phyloP scores from a whole-genome alignment of 805 yeast genomes.

The Wickerhamiella slavikovae region DNA sequence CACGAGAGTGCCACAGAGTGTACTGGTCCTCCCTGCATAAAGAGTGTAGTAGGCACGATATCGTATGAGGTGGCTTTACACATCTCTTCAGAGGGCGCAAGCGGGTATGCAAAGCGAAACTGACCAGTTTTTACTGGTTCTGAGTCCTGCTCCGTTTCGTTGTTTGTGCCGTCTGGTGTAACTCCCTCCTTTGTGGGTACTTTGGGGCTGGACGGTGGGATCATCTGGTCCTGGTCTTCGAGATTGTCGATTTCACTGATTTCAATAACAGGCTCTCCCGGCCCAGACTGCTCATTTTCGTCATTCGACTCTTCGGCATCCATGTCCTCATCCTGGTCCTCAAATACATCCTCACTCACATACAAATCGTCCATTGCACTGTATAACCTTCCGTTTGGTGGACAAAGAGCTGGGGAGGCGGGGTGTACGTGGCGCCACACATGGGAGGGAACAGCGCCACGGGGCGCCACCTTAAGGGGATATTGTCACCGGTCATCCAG shows the following conservation, averaged over 20 bases:
- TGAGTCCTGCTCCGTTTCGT: slow-evolving; percentile 9
- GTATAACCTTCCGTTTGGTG: no score
- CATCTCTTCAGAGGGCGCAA: slow-evolving; percentile 24
- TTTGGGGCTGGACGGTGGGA: slow-evolving; percentile 5
- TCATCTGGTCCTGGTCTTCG: not conserved
- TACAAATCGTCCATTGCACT: no score
- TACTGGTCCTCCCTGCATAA: slow-evolving; percentile 61
- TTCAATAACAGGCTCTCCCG: no score
- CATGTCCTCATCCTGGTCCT: slow-evolving; percentile 23
- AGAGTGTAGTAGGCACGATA: slow-evolving; percentile 68
- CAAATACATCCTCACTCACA: slow-evolving; percentile 9
- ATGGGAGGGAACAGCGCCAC: no score
- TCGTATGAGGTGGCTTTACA: slow-evolving; percentile 36
- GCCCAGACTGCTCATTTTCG: no score
- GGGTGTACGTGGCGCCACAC: no score
- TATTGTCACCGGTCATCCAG: no score
- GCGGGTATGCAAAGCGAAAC: slow-evolving; percentile 6
- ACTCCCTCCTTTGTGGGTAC: slow-evolving; percentile 8
- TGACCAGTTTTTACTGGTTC: no score
- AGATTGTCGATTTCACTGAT: no score
- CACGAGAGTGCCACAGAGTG: slow-evolving; percentile 58
- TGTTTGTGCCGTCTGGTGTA: slow-evolving; percentile 9
- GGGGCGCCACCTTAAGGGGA: no score
- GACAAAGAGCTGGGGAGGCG: no score
- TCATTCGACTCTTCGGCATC: slow-evolving; percentile 23